These are phyloP conservation scores for Colletotrichum destructivum DNA, from an alignment of 2,329 filamentous ascomycete species.

Conservation along the genomic window DNA sequence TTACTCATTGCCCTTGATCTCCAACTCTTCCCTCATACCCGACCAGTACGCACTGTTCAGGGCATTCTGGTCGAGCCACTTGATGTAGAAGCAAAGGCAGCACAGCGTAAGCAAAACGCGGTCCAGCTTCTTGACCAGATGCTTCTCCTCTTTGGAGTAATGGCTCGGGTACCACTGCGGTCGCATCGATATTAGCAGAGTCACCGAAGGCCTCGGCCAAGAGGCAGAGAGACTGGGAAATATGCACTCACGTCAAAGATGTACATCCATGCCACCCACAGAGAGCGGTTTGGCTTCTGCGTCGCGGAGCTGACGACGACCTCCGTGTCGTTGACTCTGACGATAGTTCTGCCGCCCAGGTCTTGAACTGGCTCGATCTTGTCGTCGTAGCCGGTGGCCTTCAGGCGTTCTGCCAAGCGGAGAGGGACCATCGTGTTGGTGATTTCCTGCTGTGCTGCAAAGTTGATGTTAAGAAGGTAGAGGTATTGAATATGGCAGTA, in stretches of 20 bases:
- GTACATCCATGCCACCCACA: slow-evolving; percentile 45
- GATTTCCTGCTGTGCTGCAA: not conserved
- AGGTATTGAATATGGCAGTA: not conserved
- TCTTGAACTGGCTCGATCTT: slow-evolving; percentile 12
- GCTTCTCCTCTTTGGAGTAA: slow-evolving; percentile 42
- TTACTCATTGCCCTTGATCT: slow-evolving; percentile 52
- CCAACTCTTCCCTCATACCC: slow-evolving; percentile 55
- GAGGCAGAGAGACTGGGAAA: not conserved
- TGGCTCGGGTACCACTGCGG: slow-evolving; percentile 46
- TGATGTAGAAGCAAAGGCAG: slow-evolving; percentile 32
- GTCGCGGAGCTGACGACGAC: slow-evolving; percentile 46
- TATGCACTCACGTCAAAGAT: slow-evolving; percentile 49
- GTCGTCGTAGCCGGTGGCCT: slow-evolving; percentile 16
- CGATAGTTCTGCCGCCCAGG: not conserved
- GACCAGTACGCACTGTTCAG: slow-evolving; percentile 56
- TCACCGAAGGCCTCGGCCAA: not conserved
- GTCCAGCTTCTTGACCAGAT: slow-evolving; percentile 45
- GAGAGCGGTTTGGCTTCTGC: slow-evolving; percentile 41
- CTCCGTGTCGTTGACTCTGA: not conserved
- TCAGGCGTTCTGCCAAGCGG: not conserved
- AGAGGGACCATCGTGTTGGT: not conserved
- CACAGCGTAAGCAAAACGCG: slow-evolving; percentile 45
- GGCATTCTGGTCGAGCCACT: slow-evolving; percentile 53
- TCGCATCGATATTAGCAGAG: slow-evolving; percentile 25
- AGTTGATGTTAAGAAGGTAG: not conserved